Conservation (phyloP, 78 protist genomes). For the Tieghemostelium lacteum region DNA sequence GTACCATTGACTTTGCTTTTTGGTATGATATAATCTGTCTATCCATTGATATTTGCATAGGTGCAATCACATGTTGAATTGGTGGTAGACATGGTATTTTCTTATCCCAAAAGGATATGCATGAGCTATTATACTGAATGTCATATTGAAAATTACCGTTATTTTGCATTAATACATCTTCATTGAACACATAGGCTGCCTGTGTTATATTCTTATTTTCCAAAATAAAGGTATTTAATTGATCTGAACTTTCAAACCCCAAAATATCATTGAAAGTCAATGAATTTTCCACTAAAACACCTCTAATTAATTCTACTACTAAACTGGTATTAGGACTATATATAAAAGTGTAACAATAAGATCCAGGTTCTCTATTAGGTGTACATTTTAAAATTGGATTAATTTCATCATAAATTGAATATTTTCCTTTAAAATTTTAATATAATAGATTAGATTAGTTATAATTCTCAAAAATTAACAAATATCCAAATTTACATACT, state of each 20-base stretch:
- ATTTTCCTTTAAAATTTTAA: not conserved
- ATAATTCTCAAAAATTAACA: too few relatives aligned
- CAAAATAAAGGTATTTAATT: conserved; percentile 16
- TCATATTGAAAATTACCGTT: conserved; percentile 8
- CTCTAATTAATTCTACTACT: not conserved
- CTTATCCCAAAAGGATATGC: not conserved
- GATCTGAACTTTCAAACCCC: not conserved
- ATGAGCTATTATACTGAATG: conserved; percentile 23
- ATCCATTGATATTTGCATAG: conserved; percentile 44
- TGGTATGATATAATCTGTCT: conserved; percentile 5
- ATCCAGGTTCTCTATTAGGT: conserved; percentile 16
- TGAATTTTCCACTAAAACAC: conserved; percentile 3
- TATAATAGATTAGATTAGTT: not conserved
- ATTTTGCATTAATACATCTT: not conserved
- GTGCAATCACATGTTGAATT: conserved; percentile 3
- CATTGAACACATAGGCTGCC: conserved; percentile 51
- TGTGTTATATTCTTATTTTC: conserved; percentile 34
- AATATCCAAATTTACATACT: too few relatives aligned
- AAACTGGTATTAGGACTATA: conserved; percentile 5
- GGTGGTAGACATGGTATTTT: conserved; percentile 24
- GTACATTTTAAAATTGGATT: conserved; percentile 23
- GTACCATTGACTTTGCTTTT: too few relatives aligned
- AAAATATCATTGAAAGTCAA: not conserved
- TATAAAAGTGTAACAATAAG: conserved; percentile 10
- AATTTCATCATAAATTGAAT: conserved; percentile 1